phyloP scores from a whole-genome alignment of 2,329 filamentous ascomycete species.

The Fusarium coffeatum region DNA sequence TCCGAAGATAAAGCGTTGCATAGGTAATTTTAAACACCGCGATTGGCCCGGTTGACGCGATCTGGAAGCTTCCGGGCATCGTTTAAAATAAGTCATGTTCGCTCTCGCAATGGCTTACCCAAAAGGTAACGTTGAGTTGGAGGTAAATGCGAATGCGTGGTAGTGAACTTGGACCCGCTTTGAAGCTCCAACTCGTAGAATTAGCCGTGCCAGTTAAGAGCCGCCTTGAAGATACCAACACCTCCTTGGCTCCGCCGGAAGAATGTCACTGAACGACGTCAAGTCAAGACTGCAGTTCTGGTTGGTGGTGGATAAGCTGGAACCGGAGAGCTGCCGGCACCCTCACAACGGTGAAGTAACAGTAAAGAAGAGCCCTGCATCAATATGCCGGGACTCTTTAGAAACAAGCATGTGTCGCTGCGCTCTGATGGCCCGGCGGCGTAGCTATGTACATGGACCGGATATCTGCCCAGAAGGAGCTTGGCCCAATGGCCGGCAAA shows the following conservation, averaged over 20 bases:
- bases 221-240: constrained; percentile 29
- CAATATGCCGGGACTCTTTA: constrained; percentile 27
- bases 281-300: constrained; percentile 13
- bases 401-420: constrained; percentile 15
- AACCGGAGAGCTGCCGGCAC: constrained; percentile 37
- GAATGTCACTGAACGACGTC: constrained; percentile 34
- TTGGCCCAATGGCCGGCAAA: constrained; percentile 33
- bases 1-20: constrained; percentile 27
- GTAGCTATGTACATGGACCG: constrained; percentile 11
- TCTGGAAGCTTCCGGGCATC: constrained; percentile 20
- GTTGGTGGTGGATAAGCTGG: constrained; percentile 31
- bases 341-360: constrained; percentile 2
- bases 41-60: constrained; percentile 43
- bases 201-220: constrained; percentile 49
- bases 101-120: constrained; percentile 24
- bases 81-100: constrained; percentile 9
- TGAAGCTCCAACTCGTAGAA: constrained; percentile 25
- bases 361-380: constrained; percentile 12
- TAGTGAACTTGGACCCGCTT: constrained; percentile 39
- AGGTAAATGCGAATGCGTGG: constrained; percentile 30
- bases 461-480: constrained; percentile 33
- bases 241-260: constrained; percentile 38
- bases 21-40: constrained; percentile 20
- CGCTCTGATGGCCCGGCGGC: constrained; percentile 8
- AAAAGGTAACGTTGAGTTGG: constrained; percentile 16